A percentile compares a stretch with the other conserved stretches of the same genome.
These are phyloP conservation scores for Fusarium pseudocircinatum DNA, from an alignment of 2,329 filamentous ascomycete species.

Conservation along the genomic window DNA sequence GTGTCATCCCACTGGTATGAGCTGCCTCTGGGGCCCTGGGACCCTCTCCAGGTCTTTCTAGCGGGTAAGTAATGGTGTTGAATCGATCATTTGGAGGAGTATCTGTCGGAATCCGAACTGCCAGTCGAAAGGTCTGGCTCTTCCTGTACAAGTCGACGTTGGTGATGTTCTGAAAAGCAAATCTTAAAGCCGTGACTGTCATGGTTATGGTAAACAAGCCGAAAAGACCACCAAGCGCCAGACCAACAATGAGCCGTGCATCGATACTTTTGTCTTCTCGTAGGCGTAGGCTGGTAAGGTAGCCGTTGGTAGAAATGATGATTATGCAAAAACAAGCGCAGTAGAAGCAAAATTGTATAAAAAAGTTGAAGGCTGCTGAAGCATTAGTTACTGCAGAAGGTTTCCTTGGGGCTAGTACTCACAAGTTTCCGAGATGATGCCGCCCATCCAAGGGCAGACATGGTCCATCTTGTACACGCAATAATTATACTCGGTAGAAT, in stretches of 20 bases:
- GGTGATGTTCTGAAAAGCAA: constrained; percentile 78
- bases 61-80: constrained; percentile 67
- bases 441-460: constrained; percentile 96
- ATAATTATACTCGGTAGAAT: constrained; percentile 82
- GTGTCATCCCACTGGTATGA: background rate
- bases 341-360: constrained; percentile 86
- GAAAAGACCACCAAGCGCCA: constrained; percentile 78
- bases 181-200: constrained; percentile 75
- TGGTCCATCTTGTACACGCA: constrained; percentile 95
- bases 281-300: constrained; percentile 68
- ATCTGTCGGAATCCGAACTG: constrained; percentile 72
- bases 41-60: constrained; percentile 46
- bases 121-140: constrained; percentile 74
- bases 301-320: constrained; percentile 69
- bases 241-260: constrained; percentile 70
- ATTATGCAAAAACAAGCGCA: constrained; percentile 73
- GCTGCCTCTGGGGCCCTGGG: constrained; percentile 9
- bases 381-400: constrained; percentile 1
- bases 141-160: constrained; percentile 82
- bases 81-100: constrained; percentile 56
- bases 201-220: constrained; percentile 83
- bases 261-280: constrained; percentile 56
- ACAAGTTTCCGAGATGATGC: constrained; percentile 85
- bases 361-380: constrained; percentile 82
- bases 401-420: constrained; percentile 40